phyloP scores from a whole-genome alignment of 305 asterid species.

The Stenogyne calaminthoides region DNA sequence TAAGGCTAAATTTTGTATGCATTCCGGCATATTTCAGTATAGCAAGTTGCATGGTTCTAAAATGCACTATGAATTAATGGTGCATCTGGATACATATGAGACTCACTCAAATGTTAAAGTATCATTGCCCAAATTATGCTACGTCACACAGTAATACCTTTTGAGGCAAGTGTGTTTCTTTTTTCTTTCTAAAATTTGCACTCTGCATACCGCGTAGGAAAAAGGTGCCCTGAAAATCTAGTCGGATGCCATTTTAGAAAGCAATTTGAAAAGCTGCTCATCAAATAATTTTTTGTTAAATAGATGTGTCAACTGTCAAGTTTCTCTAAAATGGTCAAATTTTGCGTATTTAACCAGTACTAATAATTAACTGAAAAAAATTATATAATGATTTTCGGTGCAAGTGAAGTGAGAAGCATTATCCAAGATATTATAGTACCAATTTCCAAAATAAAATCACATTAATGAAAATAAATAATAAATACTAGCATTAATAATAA shows the following conservation, averaged over 20 bases:
- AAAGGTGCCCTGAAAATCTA: background rate
- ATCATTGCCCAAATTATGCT: too few species aligned
- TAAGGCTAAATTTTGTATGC: too few species aligned
- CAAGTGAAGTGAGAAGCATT: background rate
- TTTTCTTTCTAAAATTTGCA: background rate
- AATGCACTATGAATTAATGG: too few species aligned
- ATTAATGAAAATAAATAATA: background rate
- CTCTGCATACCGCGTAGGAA: background rate
- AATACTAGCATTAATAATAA: conserved; percentile 12
- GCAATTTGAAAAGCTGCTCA: background rate
- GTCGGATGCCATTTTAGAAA: background rate
- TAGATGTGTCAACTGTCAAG: background rate
- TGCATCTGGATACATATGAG: too few species aligned
- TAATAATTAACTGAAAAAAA: background rate
- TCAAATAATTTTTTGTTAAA: background rate
- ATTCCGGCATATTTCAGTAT: too few species aligned
- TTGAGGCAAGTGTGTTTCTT: too few species aligned
- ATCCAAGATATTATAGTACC: background rate
- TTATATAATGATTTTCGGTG: background rate
- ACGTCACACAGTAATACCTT: too few species aligned
- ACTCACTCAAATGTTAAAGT: too few species aligned
- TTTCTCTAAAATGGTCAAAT: background rate
- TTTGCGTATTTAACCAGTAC: background rate
- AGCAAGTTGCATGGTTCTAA: too few species aligned
- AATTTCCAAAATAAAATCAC: background rate